Base-by-base conservation (phyloP, 2,329 filamentous ascomycete species). In the Didymellaceae sp. region DNA sequence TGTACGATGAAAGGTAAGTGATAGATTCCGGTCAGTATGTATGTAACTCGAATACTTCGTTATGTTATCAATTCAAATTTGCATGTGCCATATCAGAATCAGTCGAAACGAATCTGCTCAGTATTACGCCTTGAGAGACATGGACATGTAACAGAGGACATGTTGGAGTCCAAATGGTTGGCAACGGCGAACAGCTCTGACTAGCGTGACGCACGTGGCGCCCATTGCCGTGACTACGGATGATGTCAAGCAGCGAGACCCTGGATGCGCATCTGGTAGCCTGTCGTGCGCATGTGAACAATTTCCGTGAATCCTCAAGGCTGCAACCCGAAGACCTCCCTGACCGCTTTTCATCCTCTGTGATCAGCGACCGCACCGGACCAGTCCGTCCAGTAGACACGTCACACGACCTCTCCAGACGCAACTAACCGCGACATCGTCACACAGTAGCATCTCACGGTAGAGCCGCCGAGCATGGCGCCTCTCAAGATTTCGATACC, bases 401-500 rank as follows among this genome's bases (percentile, higher is more conserved):
- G 31, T 31, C 35, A 52, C 48, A 37, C 48, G 42, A 41, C 41
- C 8, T n/a, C 14, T 13, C 9, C 24, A 45, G 42, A 42, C 31
- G 34, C 21, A 28, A 42, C 37, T 25, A 37, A 24, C 17, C 10
- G 31, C 28, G 31, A 24, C 37, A 25, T 21, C 34, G n/a, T 25
- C 34, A 14, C 18, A 13, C 8, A 16, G 18, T 22, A 21, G 22
- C 33, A 17, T 17, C n/a, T 10, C 41, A 22, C n/a, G 11, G 7
- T 14, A 11, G 9, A 22, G 20, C n/a, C 20, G 16, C 24, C 16
- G 47, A 58, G 3, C 32, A 79, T 79, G 77, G 67, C 77, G 21
- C 75, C 76, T 13, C 68, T 79, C n/a, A 68, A 74, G 24, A 75
- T 81, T 45, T 73, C 75, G 4, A 78, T 80, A 50, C 77, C 77